Conservation (phyloP, 2,329 filamentous ascomycete genomes). For the Fusarium sp. region DNA sequence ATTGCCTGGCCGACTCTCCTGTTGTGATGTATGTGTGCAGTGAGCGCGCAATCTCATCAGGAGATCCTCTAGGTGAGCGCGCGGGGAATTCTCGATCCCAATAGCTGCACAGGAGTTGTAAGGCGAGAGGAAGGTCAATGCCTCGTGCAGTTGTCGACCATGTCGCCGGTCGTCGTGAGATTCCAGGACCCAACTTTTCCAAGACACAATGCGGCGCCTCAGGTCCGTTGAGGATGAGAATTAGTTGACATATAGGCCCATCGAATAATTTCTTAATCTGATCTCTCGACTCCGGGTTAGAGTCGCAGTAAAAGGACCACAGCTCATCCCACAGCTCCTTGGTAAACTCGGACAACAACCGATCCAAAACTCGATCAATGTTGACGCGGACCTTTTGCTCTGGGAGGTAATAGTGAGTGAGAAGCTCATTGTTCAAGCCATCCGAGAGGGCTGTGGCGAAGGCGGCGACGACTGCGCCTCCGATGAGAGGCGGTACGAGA, state of each 20-base stretch:
- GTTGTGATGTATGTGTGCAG: constrained; percentile 47
- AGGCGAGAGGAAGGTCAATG: constrained; percentile 50
- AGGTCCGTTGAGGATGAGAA: constrained; percentile 53
- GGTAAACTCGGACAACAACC: constrained; percentile 50
- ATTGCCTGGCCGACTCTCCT: constrained; percentile 45
- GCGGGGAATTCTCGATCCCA: constrained; percentile 53
- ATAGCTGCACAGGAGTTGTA: constrained; percentile 53
- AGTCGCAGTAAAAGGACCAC: constrained; percentile 49
- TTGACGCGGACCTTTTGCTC: constrained; percentile 51
- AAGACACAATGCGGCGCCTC: constrained; percentile 52
- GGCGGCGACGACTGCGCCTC: constrained; percentile 51
- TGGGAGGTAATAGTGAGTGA: constrained; percentile 53
- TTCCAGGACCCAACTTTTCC: constrained; percentile 51
- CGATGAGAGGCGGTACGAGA: constrained; percentile 52
- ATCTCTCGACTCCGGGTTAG: constrained; percentile 44
- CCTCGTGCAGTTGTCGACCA: constrained; percentile 50
- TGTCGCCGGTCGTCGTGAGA: constrained; percentile 48
- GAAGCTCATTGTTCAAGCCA: constrained; percentile 51
- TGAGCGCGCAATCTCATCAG: constrained; percentile 51
- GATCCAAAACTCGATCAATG: constrained; percentile 52
- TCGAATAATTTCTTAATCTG: constrained; percentile 53
- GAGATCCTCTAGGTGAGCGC: constrained; percentile 49
- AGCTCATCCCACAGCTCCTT: constrained; percentile 53
- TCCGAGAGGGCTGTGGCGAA: constrained; percentile 52
- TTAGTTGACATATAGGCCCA: constrained; percentile 53